Conservation (phyloP, 1,139 yeast species). For the Sporopachydermia cereana region DNA sequence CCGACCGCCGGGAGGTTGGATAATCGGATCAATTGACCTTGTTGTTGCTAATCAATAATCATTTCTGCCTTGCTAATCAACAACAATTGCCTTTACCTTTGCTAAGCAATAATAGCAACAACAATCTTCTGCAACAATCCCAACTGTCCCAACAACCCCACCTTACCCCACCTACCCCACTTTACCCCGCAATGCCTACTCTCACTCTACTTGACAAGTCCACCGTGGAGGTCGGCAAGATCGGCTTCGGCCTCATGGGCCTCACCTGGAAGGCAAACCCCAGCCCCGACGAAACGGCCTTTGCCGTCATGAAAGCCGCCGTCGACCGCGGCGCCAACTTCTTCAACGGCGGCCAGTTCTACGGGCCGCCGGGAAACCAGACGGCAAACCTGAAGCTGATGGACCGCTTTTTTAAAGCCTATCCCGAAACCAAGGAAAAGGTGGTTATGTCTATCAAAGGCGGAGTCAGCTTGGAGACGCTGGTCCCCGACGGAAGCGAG, state of each 20-base stretch:
- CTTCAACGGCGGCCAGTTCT: conserved; percentile 71
- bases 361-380: conserved; percentile 42
- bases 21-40: too few relatives aligned
- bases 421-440: conserved; percentile 41
- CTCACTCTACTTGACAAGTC: background rate
- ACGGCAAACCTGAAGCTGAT: conserved; percentile 41
- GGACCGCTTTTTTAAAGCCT: conserved; percentile 41
- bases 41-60: too few relatives aligned
- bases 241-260: conserved; percentile 57
- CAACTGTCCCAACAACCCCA: too few relatives aligned
- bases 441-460: conserved; percentile 63
- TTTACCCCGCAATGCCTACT: background rate
- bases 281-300: conserved; percentile 34
- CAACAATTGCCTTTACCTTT: too few relatives aligned
- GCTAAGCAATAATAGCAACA: too few relatives aligned
- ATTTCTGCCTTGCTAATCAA: too few relatives aligned
- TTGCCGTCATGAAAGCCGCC: conserved; percentile 36
- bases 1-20: too few relatives aligned
- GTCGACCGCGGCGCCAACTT: conserved; percentile 41
- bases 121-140: too few relatives aligned
- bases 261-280: conserved; percentile 42
- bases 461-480: conserved; percentile 27
- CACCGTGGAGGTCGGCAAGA: conserved; percentile 19
- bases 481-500: conserved; percentile 38
- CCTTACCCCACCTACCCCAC: background rate